Evolutionary conservation across 768 basidiomycete species (phyloP).

Genomic region (Tephrocybe sp.): DNA sequence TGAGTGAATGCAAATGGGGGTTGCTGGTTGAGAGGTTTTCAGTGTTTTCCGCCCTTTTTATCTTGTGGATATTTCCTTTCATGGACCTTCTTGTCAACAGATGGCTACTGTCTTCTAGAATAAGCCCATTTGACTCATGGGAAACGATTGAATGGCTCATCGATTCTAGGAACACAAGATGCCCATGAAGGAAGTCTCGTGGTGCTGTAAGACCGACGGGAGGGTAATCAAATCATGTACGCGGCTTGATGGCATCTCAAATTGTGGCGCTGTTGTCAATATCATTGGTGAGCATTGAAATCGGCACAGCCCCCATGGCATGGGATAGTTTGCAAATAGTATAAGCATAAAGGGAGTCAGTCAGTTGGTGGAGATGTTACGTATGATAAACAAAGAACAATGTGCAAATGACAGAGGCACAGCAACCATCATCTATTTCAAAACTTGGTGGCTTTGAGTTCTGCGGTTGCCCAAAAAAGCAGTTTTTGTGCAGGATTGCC

Average conservation of each 20-base stretch:
- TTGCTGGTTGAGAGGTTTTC: background rate
- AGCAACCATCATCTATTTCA: no score
- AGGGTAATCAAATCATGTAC: background rate
- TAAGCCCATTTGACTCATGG: background rate
- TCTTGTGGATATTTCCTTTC: constrained; percentile 3
- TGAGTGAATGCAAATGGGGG: background rate
- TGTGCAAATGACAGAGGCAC: no score
- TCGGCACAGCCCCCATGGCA: no score
- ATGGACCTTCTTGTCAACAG: background rate
- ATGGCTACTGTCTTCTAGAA: background rate
- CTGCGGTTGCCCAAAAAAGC: no score
- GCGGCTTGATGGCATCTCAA: background rate
- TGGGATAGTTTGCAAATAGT: no score
- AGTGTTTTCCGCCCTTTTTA: background rate
- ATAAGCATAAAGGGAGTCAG: no score
- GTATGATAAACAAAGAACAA: no score
- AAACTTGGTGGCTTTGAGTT: no score
- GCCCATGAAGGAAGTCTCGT: background rate
- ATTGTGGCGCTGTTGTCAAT: background rate
- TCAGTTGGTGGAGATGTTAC: no score
- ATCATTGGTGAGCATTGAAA: background rate
- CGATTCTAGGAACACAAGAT: background rate
- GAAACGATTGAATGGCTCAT: background rate
- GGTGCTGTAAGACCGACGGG: background rate
- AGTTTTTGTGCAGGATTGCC: no score